Evolutionary conservation across 441 rosid genomes (phyloP).

Genomic region (Erodium texanum): DNA sequence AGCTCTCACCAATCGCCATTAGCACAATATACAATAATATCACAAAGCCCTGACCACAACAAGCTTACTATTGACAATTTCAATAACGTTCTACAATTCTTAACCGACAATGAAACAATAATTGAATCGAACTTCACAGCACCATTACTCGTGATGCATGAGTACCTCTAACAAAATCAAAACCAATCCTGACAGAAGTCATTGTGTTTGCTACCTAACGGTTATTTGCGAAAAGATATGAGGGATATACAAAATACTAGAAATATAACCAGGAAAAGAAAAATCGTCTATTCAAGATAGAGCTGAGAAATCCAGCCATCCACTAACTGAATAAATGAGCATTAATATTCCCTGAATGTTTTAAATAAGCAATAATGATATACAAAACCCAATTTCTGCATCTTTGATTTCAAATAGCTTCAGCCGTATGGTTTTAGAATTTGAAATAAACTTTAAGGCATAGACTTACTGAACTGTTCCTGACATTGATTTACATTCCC

Average conservation of each 20-base stretch:
- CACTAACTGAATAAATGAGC: too few species aligned
- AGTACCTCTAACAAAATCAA: not conserved
- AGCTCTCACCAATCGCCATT: not conserved
- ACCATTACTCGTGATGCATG: not conserved
- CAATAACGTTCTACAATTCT: not conserved
- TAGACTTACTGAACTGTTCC: not conserved
- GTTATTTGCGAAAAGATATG: not conserved
- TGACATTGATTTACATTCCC: not conserved
- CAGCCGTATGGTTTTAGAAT: not conserved
- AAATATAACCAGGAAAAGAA: too few species aligned
- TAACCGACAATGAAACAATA: not conserved
- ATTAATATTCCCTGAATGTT: not conserved
- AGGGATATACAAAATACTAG: too few species aligned
- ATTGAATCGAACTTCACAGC: not conserved
- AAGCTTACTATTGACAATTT: not conserved
- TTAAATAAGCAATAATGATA: not conserved
- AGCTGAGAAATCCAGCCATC: too few species aligned
- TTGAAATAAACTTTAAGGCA: not conserved
- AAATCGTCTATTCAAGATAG: too few species aligned
- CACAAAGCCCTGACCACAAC: not conserved
- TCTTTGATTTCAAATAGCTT: not conserved
- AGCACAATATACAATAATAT: not conserved
- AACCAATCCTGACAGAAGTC: not conserved
- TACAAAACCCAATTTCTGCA: not conserved
- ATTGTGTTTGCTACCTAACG: not conserved